Evolutionary conservation across 73 alveolate species (phyloP).

Genomic region (Tetrahymena thermophila): DNA sequence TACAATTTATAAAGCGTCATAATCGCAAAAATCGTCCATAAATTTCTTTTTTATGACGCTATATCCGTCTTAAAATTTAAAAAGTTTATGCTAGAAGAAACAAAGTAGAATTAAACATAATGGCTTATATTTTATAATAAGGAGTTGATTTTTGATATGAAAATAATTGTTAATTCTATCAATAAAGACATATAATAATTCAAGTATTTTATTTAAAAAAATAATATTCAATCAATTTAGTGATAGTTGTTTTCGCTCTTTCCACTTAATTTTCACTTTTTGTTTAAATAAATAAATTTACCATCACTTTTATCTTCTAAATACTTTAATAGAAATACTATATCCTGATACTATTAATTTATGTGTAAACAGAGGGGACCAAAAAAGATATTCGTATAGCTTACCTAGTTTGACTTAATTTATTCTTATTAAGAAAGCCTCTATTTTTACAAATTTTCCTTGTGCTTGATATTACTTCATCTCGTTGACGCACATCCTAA

Average conservation of each 20-base stretch:
- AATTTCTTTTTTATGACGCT: not conserved
- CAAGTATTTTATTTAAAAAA: too few relatives aligned
- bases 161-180: not conserved
- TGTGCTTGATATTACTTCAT: too few relatives aligned
- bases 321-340: not conserved
- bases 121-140: too few relatives aligned
- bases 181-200: too few relatives aligned
- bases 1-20: not conserved
- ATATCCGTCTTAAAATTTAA: not conserved
- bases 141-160: not conserved
- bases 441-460: too few relatives aligned
- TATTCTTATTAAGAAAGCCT: not conserved
- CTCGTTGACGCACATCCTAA: not conserved
- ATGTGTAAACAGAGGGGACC: not conserved
- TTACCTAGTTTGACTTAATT: not conserved
- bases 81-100: not conserved
- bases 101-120: not conserved
- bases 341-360: not conserved
- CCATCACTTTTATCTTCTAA: not conserved
- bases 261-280: not conserved
- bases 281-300: not conserved
- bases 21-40: not conserved
- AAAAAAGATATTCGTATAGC: not conserved
- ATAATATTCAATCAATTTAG: not conserved
- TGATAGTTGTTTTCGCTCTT: not conserved